A percentile compares a stretch with the other conserved stretches of the same genome.
Evolutionary conservation across 306 rosid genomes (phyloP).

Genomic region (Quercus bicolor): DNA sequence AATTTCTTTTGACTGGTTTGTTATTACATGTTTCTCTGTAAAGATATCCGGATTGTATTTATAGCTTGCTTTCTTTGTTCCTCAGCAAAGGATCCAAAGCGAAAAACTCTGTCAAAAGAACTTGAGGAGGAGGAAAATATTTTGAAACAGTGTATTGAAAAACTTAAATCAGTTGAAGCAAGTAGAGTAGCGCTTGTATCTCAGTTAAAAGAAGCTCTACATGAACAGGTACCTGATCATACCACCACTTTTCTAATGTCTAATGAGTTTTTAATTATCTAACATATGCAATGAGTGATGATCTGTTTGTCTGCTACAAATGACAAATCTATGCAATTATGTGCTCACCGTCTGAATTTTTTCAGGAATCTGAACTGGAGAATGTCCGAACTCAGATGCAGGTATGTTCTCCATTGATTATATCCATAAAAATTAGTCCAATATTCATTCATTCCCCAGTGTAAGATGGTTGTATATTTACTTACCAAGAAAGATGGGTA

Average conservation of each 20-base stretch:
- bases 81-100: conserved; percentile 84
- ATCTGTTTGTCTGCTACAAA: conserved; percentile 22
- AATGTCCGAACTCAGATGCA: conserved; percentile 82
- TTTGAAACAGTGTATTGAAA: conserved; percentile 69
- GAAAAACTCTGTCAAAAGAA: conserved; percentile 63
- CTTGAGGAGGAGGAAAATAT: conserved; percentile 71
- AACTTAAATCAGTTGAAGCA: conserved; percentile 68
- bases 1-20: background rate
- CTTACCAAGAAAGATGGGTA: background rate
- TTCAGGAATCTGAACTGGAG: conserved; percentile 87
- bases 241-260: background rate
- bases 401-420: conserved; percentile 41
- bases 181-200: conserved; percentile 71
- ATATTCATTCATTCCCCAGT: conserved; percentile 5
- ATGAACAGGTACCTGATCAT: conserved; percentile 58
- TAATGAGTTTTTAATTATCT: background rate
- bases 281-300: background rate
- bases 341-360: conserved; percentile 8
- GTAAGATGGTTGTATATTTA: background rate
- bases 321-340: conserved; percentile 1
- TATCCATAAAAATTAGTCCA: conserved; percentile 10
- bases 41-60: background rate
- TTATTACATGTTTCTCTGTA: background rate
- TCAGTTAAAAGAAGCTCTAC: conserved; percentile 81
- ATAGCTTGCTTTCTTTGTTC: conserved; percentile 33